Evolutionary conservation across 192 early-diverging fungal genomes (phyloP), one percentile per base, ranked within the genome.

Genomic region (Backusella macrospora): DNA sequence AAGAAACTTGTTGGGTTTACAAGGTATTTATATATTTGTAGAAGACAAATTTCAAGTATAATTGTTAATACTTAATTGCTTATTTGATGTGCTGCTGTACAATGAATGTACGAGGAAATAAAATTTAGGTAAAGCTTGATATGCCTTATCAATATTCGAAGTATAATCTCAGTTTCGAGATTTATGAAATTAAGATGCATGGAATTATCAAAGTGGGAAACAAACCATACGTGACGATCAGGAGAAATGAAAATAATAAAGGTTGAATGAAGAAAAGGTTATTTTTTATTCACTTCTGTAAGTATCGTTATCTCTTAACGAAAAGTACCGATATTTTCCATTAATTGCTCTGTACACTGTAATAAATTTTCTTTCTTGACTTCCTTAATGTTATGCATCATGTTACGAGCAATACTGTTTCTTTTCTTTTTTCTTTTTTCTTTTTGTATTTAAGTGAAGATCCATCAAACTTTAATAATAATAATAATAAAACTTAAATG

Each of bases 401-500:
- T 2, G 63, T 65, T 65, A 65, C 63, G 63, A 65, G 2, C 37
- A 65, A 65, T 65, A 3, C 23, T 67, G 42, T 66, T 66, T 66
- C 39, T 66, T n/a, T 67, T 46, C 8, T 14, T 37, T 63, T 42
- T 65, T 42, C 14, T 67, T 67, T n/a, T n/a, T n/a, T n/a, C n/a
- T n/a, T n/a, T n/a, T n/a, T n/a, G 39, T 67, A 45, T 67, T 45
- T 67, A 10, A 44, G 65, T 10, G 43, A 67, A 67, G 65, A n/a
- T n/a, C n/a, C n/a, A n/a, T n/a, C n/a, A n/a, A n/a, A n/a, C n/a
- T n/a, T n/a, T n/a, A n/a, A n/a, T 45, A 67, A 45, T 10, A 67
- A 45, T 29, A 67, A 67, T 67, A 67, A 67, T n/a, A 67, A 67
- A 67, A 67, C 42, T 67, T 67, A 29, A 67, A 67, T 67, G 65